Evolutionary conservation across 305 asterid species (phyloP).

Genomic region (Lippia alba): DNA sequence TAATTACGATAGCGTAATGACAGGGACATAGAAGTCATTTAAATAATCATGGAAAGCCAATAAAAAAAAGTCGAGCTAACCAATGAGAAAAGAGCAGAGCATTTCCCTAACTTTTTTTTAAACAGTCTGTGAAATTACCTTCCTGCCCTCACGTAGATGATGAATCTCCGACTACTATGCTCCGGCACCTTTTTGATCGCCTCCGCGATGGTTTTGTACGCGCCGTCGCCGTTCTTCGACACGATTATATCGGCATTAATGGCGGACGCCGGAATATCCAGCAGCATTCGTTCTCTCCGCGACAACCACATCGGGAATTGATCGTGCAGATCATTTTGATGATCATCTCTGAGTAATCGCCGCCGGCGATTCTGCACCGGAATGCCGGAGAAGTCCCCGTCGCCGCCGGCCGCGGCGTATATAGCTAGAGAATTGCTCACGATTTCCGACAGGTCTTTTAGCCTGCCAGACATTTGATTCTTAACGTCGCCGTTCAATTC

Average conservation of each 20-base stretch:
- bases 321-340: slow-evolving; percentile 1
- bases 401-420: slow-evolving; percentile 51
- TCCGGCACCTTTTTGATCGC: slow-evolving; percentile 98
- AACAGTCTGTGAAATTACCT: slow-evolving; percentile 59
- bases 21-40: slow-evolving; percentile 36
- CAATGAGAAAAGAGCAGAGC: slow-evolving; percentile 2
- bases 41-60: slow-evolving; percentile 17
- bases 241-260: slow-evolving; percentile 76
- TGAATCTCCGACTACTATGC: slow-evolving; percentile 59
- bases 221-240: slow-evolving; percentile 72
- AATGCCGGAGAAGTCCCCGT: slow-evolving; percentile 57
- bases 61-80: slow-evolving; percentile 20
- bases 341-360: slow-evolving; percentile 45
- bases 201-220: slow-evolving; percentile 72
- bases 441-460: slow-evolving; percentile 67
- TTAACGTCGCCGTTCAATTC: slow-evolving; percentile 62
- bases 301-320: slow-evolving; percentile 78
- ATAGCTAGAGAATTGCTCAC: slow-evolving; percentile 84
- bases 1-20: slow-evolving; percentile 36
- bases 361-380: slow-evolving; percentile 80
- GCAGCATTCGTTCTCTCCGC: slow-evolving; percentile 59
- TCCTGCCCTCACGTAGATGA: slow-evolving; percentile 97
- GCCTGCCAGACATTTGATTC: slow-evolving; percentile 49
- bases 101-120: slow-evolving; percentile 27
- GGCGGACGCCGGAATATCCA: slow-evolving; percentile 57